Conservation (phyloP, 148 eudicot genomes). For the Chenopodium formosanum region DNA sequence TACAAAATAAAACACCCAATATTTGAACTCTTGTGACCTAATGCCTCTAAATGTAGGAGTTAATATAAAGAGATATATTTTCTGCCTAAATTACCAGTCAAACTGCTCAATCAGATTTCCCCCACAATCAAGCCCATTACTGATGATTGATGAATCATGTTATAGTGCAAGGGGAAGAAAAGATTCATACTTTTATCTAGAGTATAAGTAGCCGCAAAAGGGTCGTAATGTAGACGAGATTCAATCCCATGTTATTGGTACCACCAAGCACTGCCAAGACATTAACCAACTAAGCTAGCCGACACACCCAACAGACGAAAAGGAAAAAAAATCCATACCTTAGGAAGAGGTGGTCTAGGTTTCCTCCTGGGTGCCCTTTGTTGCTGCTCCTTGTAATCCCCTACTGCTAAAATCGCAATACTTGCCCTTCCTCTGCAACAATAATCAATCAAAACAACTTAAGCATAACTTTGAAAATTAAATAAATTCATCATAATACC, state of each 20-base stretch:
- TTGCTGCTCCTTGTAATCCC: conserved; percentile 46
- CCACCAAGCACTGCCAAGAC: too few relatives aligned
- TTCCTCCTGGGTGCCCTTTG: conserved; percentile 53
- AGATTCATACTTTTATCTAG: conserved; percentile 45
- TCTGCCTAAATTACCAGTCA: background rate
- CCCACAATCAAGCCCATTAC: background rate
- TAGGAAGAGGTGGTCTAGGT: conserved; percentile 76
- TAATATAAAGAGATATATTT: background rate
- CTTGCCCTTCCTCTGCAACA: conserved; percentile 83
- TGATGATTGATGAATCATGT: background rate
- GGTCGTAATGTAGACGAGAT: background rate
- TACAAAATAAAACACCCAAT: background rate
- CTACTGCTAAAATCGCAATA: conserved; percentile 55
- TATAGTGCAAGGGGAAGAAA: background rate
- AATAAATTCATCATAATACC: background rate
- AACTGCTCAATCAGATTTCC: background rate
- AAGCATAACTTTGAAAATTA: background rate
- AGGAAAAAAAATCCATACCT: conserved; percentile 40
- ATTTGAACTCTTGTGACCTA: background rate
- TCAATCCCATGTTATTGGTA: background rate
- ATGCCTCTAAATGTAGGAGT: background rate
- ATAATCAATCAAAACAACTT: conserved; percentile 2
- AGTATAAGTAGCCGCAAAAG: background rate
- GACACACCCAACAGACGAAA: background rate
- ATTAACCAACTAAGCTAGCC: too few relatives aligned